These are phyloP conservation scores for Lepidium sativum DNA, from an alignment of 345 rosid species.

Conservation along the genomic window DNA sequence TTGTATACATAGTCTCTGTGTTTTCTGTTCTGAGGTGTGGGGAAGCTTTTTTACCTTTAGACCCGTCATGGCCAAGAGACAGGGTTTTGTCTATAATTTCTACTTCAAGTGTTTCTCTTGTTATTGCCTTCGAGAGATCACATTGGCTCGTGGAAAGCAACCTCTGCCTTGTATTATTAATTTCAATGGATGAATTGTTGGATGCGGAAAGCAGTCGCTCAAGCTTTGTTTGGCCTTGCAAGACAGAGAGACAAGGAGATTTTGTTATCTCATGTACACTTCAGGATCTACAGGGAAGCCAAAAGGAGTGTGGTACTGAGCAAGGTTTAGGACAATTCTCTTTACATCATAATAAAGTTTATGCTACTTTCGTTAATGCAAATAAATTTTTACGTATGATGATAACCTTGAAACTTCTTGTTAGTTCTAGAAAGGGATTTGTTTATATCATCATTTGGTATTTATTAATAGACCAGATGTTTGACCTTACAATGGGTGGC, in stretches of 20 bases:
- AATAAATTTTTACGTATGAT: neutral
- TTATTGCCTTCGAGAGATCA: constrained; percentile 38
- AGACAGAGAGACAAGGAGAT: constrained; percentile 35
- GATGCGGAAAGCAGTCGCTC: neutral
- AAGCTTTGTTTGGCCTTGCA: constrained; percentile 50
- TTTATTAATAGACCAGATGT: neutral
- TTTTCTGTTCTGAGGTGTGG: constrained; percentile 76
- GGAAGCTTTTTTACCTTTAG: constrained; percentile 79
- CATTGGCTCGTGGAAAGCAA: constrained; percentile 43
- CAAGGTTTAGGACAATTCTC: constrained; percentile 39
- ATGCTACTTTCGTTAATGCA: neutral
- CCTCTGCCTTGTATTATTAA: constrained; percentile 38
- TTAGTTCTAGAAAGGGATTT: neutral
- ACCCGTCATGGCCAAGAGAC: constrained; percentile 81
- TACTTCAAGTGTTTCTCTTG: constrained; percentile 41
- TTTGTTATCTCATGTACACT: constrained; percentile 84
- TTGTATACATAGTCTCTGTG: constrained; percentile 68
- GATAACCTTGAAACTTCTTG: neutral
- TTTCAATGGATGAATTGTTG: constrained; percentile 40
- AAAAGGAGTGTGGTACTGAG: constrained; percentile 91
- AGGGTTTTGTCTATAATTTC: constrained; percentile 52
- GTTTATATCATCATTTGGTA: neutral
- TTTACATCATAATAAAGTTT: neutral
- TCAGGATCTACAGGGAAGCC: constrained; percentile 93
- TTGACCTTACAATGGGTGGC: neutral